Base-by-base conservation (phyloP, 2,329 filamentous ascomycete species). In the Microthyrium microscopicum region DNA sequence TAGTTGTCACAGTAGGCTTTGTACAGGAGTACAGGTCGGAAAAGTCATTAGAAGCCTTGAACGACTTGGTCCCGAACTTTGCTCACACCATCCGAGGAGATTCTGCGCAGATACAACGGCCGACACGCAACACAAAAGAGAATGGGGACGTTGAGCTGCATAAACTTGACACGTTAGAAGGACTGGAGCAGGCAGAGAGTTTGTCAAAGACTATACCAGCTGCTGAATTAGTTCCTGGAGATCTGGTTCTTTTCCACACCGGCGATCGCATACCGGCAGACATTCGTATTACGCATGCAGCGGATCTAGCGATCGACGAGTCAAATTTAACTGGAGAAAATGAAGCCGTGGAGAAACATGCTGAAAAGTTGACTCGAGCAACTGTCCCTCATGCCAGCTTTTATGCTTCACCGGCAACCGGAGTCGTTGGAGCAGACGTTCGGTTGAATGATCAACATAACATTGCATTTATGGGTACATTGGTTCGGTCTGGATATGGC, bases 261-360 rank as follows among this genome's bases (percentile, higher is more conserved):
- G 89, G 89, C 39, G 89, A 98, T 56, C 80, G 91, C 33, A 91
- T 98, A 44, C 89, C 89, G 5, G 89, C 89, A 36, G 89, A 98
- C 50, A 79, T 98, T 45, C 77, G 89, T 28, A 92, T 98, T 34
- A 95, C 83, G 5, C 77, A 82, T 49, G 80, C 85, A 8, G 73
- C 81, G 6, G 84, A 95, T 51, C 62, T 98, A 33, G 82, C 83
- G 26, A 92, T 98, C 42, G 91, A 98, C 52, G 85, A 89, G 46
- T 95, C 89, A 9, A 98, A 98, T 49, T 59, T 98, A 38, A 98
- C 89, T 0, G 89, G 89, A 39, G 89, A 98, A 55, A 95, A 93
- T 40, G 84, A 95, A 46, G 85, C 89, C 4, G 82, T 95, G 5
- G 65, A 72, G 29, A 82, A 98, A 49, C 73, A 70, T 8, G 62